Evolutionary conservation across 2,329 filamentous ascomycete genomes (phyloP).

Genomic region (Pleoardoris graminearum): DNA sequence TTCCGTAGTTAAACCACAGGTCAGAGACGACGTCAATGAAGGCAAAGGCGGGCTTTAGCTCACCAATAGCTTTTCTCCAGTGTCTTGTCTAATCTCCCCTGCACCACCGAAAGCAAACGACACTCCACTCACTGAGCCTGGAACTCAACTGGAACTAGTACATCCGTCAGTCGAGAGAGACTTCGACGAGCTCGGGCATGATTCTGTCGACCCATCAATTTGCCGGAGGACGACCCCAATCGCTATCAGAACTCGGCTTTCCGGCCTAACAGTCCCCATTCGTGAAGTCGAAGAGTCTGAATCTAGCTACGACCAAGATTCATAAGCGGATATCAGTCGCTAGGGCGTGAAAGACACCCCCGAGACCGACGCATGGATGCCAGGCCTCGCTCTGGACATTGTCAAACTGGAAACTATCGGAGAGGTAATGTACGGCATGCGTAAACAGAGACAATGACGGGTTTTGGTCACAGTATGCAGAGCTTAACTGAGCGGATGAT

Average conservation of each 20-base stretch:
- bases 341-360: neutral
- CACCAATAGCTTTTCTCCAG: neutral
- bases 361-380: neutral
- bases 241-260: conserved; percentile 9
- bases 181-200: neutral
- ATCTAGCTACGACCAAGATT: neutral
- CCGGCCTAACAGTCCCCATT: conserved; percentile 16
- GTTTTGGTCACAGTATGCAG: conserved; percentile 12
- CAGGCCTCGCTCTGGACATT: neutral
- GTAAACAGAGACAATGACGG: conserved; percentile 5
- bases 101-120: neutral
- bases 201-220: neutral
- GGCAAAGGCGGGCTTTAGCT: neutral
- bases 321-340: neutral
- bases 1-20: neutral
- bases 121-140: neutral
- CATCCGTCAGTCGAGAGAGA: neutral
- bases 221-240: neutral
- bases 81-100: neutral
- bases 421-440: conserved; percentile 11
- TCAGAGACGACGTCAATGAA: neutral
- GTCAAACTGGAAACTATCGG: conserved; percentile 10
- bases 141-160: neutral
- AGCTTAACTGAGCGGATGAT: neutral
- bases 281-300: conserved; percentile 7